These are phyloP conservation scores for Leccinum broughii DNA, from an alignment of 768 basidiomycete genomes.

Conservation along the genomic window DNA sequence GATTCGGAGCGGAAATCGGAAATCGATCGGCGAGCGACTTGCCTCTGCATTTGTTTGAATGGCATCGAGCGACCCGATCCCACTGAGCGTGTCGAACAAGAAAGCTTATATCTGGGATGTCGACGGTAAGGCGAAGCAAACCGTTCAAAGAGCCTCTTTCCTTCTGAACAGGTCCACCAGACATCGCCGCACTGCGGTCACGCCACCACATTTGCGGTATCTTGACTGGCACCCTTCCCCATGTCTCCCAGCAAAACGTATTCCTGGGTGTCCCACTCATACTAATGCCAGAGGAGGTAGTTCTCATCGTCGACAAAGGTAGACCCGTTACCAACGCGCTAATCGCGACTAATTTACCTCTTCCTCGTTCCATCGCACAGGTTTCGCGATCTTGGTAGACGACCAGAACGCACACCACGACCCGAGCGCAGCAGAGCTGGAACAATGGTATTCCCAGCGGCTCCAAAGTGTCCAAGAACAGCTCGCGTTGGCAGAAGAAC, in stretches of 20 bases:
- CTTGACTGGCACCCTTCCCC: slow-evolving; percentile 88
- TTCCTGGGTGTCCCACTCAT: slow-evolving; percentile 92
- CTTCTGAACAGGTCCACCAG: slow-evolving; percentile 41
- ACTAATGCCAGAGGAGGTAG: slow-evolving; percentile 90
- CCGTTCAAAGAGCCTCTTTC: neutral
- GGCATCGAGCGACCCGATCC: slow-evolving; percentile 39
- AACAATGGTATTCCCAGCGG: slow-evolving; percentile 54
- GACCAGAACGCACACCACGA: slow-evolving; percentile 58
- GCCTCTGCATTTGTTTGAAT: neutral
- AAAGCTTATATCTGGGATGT: slow-evolving; percentile 89
- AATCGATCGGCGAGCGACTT: neutral
- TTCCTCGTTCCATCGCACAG: slow-evolving; percentile 40
- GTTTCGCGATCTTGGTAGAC: slow-evolving; percentile 74
- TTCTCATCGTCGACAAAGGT: slow-evolving; percentile 84
- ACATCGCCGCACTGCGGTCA: slow-evolving; percentile 77
- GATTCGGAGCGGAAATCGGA: slow-evolving; percentile 24
- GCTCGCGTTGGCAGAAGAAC: slow-evolving; percentile 47
- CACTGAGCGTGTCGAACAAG: slow-evolving; percentile 73
- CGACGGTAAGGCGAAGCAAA: slow-evolving; percentile 52
- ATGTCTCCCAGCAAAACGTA: slow-evolving; percentile 93
- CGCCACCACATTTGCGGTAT: slow-evolving; percentile 83
- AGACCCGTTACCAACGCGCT: neutral
- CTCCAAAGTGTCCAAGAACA: slow-evolving; percentile 49
- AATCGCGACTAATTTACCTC: neutral
- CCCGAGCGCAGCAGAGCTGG: slow-evolving; percentile 49